These are phyloP conservation scores for Hippophae tibetana DNA, from an alignment of 306 rosid genomes.

Conservation along the genomic window DNA sequence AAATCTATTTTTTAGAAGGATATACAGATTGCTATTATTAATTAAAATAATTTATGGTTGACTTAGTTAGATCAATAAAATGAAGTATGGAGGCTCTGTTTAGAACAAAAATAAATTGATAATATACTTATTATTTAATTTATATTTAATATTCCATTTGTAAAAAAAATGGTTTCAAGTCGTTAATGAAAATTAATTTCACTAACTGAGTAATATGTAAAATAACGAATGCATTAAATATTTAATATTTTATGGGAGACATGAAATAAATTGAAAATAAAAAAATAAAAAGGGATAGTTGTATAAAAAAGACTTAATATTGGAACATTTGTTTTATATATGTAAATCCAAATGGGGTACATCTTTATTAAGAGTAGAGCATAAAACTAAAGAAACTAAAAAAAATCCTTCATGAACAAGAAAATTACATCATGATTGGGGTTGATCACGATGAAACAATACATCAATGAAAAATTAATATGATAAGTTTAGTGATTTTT, in stretches of 20 bases:
- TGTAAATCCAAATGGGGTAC: not conserved
- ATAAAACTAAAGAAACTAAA: not conserved
- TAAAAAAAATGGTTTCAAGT: too few relatives aligned
- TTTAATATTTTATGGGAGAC: too few relatives aligned
- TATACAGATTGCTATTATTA: too few relatives aligned
- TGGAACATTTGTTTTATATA: conserved; percentile 1
- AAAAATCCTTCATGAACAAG: not conserved
- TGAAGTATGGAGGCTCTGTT: too few relatives aligned
- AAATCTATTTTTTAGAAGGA: too few relatives aligned
- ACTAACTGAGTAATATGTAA: too few relatives aligned
- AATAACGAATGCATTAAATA: too few relatives aligned
- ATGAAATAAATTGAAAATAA: not conserved
- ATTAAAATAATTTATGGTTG: too few relatives aligned
- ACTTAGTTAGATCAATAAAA: too few relatives aligned
- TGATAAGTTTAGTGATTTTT: not conserved
- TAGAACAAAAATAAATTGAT: not conserved
- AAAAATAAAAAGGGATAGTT: not conserved
- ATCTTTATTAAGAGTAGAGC: conserved; percentile 1
- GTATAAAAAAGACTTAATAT: not conserved
- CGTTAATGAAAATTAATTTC: too few relatives aligned
- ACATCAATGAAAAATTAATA: not conserved
- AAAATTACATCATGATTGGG: not conserved
- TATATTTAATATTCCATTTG: too few relatives aligned
- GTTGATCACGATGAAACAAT: not conserved
- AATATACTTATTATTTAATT: too few relatives aligned